These are phyloP conservation scores for Kuraishia cidri DNA, from an alignment of 805 yeast genomes.

Conservation along the genomic window DNA sequence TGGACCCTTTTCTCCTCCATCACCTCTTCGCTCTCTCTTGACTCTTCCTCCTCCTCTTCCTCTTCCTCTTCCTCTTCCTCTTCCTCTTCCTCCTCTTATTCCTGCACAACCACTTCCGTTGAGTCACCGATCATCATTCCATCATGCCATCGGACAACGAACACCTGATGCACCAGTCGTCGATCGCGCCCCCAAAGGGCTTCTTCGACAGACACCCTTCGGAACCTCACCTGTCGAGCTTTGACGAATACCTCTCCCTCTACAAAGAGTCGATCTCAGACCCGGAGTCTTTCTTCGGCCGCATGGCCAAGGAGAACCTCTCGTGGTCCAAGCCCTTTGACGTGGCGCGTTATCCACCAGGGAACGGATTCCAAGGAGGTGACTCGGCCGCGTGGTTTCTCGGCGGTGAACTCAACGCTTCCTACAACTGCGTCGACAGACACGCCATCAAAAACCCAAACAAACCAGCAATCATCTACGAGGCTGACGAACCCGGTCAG, in stretches of 20 bases:
- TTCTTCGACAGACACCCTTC: constrained; percentile 31
- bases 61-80: too few species aligned
- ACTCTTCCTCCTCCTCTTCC: too few species aligned
- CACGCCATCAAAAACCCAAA: constrained; percentile 66
- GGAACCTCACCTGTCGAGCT: constrained; percentile 35
- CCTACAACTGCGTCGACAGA: constrained; percentile 76
- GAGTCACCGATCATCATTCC: too few species aligned
- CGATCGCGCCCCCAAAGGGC: constrained; percentile 21
- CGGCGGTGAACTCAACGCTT: constrained; percentile 73
- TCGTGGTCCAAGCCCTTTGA: constrained; percentile 47
- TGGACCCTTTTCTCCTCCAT: too few species aligned
- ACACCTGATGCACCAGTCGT: constrained; percentile 18
- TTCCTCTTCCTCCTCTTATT: too few species aligned
- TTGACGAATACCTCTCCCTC: constrained; percentile 39
- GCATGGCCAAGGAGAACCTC: constrained; percentile 37
- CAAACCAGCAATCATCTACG: constrained; percentile 69
- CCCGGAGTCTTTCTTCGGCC: constrained; percentile 47
- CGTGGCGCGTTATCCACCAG: constrained; percentile 32
- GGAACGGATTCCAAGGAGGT: constrained; percentile 34
- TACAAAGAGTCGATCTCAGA: constrained; percentile 48
- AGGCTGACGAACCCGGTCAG: constrained; percentile 70
- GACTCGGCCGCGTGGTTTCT: constrained; percentile 65
- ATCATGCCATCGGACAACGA: constrained; percentile 25
- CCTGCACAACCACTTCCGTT: too few species aligned
- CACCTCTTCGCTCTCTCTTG: too few species aligned